Base-by-base conservation (phyloP, 2,329 filamentous ascomycete species). In the Botryotinia calthae region DNA sequence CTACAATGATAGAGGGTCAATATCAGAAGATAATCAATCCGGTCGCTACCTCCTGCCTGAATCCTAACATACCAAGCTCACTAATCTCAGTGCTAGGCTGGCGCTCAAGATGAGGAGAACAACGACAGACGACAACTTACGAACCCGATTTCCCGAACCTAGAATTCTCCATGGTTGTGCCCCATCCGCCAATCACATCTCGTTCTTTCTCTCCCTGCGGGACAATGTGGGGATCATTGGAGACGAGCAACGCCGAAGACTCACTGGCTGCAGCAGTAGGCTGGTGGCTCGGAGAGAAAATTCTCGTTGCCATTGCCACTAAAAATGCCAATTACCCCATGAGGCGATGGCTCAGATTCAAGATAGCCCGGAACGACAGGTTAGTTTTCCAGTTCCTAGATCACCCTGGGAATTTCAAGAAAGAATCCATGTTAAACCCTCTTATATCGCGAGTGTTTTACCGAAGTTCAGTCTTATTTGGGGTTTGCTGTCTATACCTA, bases 291-390 rank as follows among this genome's bases (percentile, higher is more conserved):
- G 16, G 64, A 54, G 37, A 67, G 65, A 56, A 67, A 67, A 28
- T 54, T 67, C 64, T 67, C 18, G 22, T 56, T 67, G 34, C 46
- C 64, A 42, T 56, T 56, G 64, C 64, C 64, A 67, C 65, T 67
- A 67, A 56, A 56, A 54, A 51, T 51, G 12, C 31, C 22, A 54
- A 20, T 37, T 56, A 42, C 48, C 64, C 64, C 48, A 67, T 54
- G 65, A 67, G 48, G 48, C 22, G 65, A 67, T 67, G 8, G 65
- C 54, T 37, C 34, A 56, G 31, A 66, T 66, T 14, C 25, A 28
- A 34, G 34, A 66, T 54, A n/a, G 10, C 5, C 64, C 46, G 46
- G 64, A 51, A 54, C 28, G 34, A 54, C 34, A 4, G 18, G 18
- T 25, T 54, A 22, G 18, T 28, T 64, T 28, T 56, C 18, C 40